Base-by-base conservation (phyloP, 371 early-diverging fungal species). In the Mucor piriformis region DNA sequence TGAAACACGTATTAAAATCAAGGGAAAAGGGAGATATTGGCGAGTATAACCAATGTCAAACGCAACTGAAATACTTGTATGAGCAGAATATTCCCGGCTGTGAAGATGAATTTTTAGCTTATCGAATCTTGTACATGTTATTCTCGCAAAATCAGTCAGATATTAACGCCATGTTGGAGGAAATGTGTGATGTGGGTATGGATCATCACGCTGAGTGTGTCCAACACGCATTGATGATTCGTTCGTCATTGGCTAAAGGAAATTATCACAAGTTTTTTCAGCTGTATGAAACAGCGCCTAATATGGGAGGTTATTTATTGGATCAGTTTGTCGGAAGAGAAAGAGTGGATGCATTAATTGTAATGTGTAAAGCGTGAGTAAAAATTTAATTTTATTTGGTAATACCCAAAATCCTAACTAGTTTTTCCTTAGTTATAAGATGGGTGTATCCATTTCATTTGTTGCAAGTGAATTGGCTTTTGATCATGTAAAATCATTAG, bases 31-130 rank as follows among this genome's bases (percentile, higher is more conserved):
- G 91, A 34, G 98, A 98, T 72, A 74, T 97, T 20, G 96, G 96
- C 44, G 97, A 98, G 77, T 98, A 89, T 69, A 97, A 98, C 66
- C 96, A 96, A 69, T 98, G 98, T 68, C 95, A 95, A 73, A 93
- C 94, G 2, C 96, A 97, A 70, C 73, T 98, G 34, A 93, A 91
- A 61, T 84, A 89, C 38, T 77, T 98, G n/a, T 97, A 96, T 63
- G 72, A 80, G 34, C 69, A 83, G 47, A 83, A 84, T 24, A 73
- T 92, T 16, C 67, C 76, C 10, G 94, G 91, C 16, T 81, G 86
- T 63, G 76, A 76, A 15, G 85, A 84, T 69, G 98, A 98, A 67
- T 98, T 96, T 68, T 76, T 85, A 18, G 95, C 94, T 8, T 98
- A 98, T 73, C 74, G 96, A 16, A 88, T 98, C 16, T 69, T 98